These are phyloP conservation scores for Phialocephala subalpina DNA, from an alignment of 2,329 filamentous ascomycete genomes.

Conservation along the genomic window DNA sequence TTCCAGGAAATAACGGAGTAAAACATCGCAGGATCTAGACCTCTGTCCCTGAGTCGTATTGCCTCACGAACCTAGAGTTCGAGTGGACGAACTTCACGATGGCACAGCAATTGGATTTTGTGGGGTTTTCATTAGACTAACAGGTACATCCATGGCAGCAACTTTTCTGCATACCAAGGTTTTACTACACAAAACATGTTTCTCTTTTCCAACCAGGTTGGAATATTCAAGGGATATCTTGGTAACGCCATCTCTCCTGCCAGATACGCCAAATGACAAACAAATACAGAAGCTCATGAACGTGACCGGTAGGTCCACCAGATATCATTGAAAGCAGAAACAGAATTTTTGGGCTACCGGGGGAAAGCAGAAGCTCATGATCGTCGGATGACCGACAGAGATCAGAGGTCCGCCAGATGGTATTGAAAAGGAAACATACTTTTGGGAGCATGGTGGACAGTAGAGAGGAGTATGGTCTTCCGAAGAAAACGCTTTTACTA, in stretches of 20 bases:
- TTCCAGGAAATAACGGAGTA: background rate
- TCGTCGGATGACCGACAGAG: background rate
- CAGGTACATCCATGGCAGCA: conserved; percentile 8
- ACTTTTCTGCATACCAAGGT: background rate
- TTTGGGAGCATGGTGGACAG: background rate
- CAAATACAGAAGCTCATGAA: background rate
- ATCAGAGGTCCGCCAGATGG: background rate
- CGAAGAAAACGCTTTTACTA: background rate
- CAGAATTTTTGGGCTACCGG: background rate
- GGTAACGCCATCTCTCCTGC: background rate
- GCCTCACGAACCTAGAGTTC: background rate
- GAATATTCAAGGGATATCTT: conserved; percentile 1
- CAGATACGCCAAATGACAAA: conserved; percentile 3
- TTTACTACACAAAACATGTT: background rate
- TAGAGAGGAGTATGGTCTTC: background rate
- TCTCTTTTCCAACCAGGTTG: conserved; percentile 1
- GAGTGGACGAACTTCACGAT: background rate
- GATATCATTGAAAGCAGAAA: background rate
- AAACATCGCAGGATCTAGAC: background rate
- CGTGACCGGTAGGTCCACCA: background rate
- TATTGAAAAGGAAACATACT: background rate
- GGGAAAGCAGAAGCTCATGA: background rate
- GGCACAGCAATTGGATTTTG: background rate
- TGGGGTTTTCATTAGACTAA: conserved; percentile 10
- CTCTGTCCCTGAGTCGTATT: conserved; percentile 7